Percentiles rank a stretch among this genome's conserved stretches.
Conservation (phyloP, 129 eudicot species). For the Erigeron canadensis region DNA sequence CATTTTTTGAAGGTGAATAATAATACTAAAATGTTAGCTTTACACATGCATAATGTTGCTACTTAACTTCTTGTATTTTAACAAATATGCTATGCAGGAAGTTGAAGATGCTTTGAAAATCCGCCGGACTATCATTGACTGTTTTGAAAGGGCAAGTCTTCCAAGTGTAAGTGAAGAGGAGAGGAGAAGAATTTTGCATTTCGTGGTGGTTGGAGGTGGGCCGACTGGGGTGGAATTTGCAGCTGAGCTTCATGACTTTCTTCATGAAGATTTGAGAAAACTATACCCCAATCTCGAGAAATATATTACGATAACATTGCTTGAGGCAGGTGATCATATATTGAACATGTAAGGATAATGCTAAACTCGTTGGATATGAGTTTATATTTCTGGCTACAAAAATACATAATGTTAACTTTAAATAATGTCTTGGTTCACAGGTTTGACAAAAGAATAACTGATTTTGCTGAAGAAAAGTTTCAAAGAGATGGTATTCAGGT, state of each 20-base stretch:
- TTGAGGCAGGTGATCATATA: constrained; percentile 76
- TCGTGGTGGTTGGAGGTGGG: constrained; percentile 90
- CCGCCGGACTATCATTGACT: constrained; percentile 63
- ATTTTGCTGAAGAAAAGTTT: constrained; percentile 76
- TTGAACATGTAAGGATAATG: constrained; percentile 58
- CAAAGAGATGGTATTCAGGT: constrained; percentile 66
- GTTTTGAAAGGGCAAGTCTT: constrained; percentile 80
- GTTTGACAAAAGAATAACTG: constrained; percentile 87
- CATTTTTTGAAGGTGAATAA: constrained; percentile 65
- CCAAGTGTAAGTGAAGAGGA: constrained; percentile 67
- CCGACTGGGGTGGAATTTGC: constrained; percentile 90
- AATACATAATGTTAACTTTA: neutral
- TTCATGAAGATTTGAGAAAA: constrained; percentile 52
- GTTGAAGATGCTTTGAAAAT: constrained; percentile 75
- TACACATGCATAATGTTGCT: neutral
- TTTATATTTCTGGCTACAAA: neutral
- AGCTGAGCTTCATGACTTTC: constrained; percentile 83
- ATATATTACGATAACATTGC: constrained; percentile 57
- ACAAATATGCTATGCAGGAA: constrained; percentile 41
- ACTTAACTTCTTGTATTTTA: neutral
- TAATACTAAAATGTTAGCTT: neutral
- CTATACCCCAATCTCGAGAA: constrained; percentile 56
- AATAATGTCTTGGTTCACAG: constrained; percentile 30
- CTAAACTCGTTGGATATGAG: neutral
- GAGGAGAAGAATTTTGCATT: constrained; percentile 67